Conservation (phyloP, 1,284 basidiomycete genomes). For the Serendipita sp. region DNA sequence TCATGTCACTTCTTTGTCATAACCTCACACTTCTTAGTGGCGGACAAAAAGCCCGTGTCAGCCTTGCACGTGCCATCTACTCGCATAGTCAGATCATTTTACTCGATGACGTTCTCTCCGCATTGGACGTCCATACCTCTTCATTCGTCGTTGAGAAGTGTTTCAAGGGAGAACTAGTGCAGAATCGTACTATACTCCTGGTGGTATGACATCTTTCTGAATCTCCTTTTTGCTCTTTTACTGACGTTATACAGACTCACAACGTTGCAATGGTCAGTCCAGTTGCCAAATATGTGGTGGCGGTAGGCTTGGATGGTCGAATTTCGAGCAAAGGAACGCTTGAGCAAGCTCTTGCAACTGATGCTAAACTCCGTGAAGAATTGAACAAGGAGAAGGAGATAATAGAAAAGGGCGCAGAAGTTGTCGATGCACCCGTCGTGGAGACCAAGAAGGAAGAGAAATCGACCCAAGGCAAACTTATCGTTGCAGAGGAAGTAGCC, state of each 20-base stretch:
- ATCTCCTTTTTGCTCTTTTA: not conserved
- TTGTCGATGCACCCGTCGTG: conserved; percentile 17
- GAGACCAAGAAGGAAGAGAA: conserved; percentile 21
- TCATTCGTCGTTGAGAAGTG: conserved; percentile 67
- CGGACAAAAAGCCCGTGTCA: conserved; percentile 68
- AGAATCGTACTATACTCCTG: conserved; percentile 54
- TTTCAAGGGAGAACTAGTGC: conserved; percentile 52
- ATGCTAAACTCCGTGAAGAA: conserved; percentile 28
- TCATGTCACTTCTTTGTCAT: conserved; percentile 13
- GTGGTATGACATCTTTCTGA: conserved; percentile 34
- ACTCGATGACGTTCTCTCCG: conserved; percentile 42
- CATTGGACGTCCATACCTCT: conserved; percentile 44
- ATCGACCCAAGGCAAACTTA: conserved; percentile 30
- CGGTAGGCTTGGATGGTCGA: conserved; percentile 37
- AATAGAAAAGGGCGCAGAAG: conserved; percentile 25
- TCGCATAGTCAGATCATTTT: conserved; percentile 46
- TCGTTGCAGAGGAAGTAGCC: conserved; percentile 45
- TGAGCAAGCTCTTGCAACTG: conserved; percentile 28
- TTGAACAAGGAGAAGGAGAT: conserved; percentile 27
- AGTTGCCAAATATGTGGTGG: conserved; percentile 48
- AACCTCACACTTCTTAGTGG: conserved; percentile 30
- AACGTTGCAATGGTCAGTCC: conserved; percentile 54
- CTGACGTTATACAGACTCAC: conserved; percentile 37
- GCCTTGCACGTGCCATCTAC: conserved; percentile 59
- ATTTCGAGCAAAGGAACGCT: conserved; percentile 35